A percentile compares a stretch with the other conserved stretches of the same genome.
Conservation (phyloP, 768 basidiomycete genomes). For the Scleroderma citrinum region DNA sequence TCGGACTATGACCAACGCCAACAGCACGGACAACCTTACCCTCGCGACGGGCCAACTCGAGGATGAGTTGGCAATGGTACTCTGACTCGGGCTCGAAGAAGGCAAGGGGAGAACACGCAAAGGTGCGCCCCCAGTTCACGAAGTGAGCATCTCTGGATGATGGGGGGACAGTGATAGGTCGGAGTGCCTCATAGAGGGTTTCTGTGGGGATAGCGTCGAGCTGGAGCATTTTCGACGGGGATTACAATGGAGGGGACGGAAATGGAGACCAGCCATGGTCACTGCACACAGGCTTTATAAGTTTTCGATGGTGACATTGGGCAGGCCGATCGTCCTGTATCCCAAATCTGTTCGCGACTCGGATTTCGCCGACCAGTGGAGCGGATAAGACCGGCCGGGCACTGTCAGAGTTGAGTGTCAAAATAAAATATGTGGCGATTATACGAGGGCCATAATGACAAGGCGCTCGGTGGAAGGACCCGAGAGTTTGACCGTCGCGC, state of each 20-base stretch:
- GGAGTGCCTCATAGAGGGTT: constrained; percentile 47
- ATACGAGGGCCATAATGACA: neutral
- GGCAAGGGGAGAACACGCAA: constrained; percentile 57
- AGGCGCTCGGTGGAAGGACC: too few species aligned
- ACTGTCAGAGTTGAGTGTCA: constrained; percentile 3
- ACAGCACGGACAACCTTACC: constrained; percentile 69
- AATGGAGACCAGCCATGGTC: constrained; percentile 32
- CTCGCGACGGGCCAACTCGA: constrained; percentile 77
- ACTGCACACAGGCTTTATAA: constrained; percentile 23
- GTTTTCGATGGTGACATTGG: constrained; percentile 20
- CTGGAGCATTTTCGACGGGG: constrained; percentile 24
- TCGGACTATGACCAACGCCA: constrained; percentile 90
- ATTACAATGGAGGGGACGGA: constrained; percentile 29
- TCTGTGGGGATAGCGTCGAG: constrained; percentile 38
- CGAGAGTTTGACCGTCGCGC: neutral
- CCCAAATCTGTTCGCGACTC: constrained; percentile 12
- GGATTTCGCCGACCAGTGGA: constrained; percentile 6
- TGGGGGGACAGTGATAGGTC: constrained; percentile 47
- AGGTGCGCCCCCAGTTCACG: constrained; percentile 86
- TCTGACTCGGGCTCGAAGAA: constrained; percentile 73
- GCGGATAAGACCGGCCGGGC: constrained; percentile 12
- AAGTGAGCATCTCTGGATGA: constrained; percentile 42
- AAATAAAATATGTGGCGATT: neutral
- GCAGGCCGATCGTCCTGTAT: constrained; percentile 19
- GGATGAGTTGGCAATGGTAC: constrained; percentile 62